Evolutionary conservation across 371 early-diverging fungal genomes (phyloP), one percentile per base, ranked within the genome.

Genomic region (Entomophthora muscae): DNA sequence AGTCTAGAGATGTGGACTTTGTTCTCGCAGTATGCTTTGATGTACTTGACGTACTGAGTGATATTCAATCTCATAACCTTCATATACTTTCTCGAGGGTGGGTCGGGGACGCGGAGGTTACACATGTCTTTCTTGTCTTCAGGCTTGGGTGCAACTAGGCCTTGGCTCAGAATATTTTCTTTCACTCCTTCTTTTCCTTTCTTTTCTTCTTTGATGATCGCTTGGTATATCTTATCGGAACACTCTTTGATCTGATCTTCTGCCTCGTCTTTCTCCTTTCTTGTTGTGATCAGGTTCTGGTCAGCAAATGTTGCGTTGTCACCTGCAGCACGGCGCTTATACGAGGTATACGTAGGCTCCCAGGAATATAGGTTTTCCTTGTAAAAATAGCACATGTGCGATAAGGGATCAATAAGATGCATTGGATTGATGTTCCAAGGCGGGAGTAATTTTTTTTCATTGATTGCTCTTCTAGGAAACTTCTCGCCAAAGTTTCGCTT

Each of bases 391-490:
- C 62, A 62, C 10, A 62, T 21, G 42, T 42, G 63, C 13, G 24
- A 52, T 3, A 54, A 54, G 22, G 63, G 28, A 63, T 63, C 63
- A 3, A 63, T 28, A 17, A 53, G 53, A 1, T 63, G 17, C 1
- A 2, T 13, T 2, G 54, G n/a, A 17, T 23, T 22, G 63, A 52
- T 22, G 27, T 28, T n/a, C 3, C 3, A 63, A 29, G 53, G 53
- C 7, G 53, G 54, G 2, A 63, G 13, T 2, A 2, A 1, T 5
- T 21, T 53, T 29, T 21, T 27, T 7, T 10, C 27, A 21, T 24
- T 21, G 28, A 29, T 29, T 13, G 1, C 3, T n/a, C n/a, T n/a
- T 29, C 54, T 53, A 7, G 28, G 17, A 21, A 27, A 13, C 2
- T 26, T 21, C 17, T 22, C 23, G 1, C 26, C 23, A 3, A 30